A percentile compares a stretch with the other conserved stretches of the same genome.
Conservation (phyloP, 345 rosid species). For the Acer negundo region DNA sequence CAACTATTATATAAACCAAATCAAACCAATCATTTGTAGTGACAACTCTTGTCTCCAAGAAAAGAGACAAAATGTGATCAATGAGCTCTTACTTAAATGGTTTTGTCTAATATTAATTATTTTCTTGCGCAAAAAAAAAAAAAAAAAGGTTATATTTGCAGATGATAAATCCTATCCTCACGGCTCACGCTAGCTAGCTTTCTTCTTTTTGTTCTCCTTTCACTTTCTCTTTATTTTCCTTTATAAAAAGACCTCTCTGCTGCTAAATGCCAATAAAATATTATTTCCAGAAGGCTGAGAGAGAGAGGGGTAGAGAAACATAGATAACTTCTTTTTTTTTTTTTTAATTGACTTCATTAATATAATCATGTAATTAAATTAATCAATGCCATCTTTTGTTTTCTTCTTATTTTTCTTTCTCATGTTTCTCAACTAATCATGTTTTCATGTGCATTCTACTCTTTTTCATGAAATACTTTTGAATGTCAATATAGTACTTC, state of each 20-base stretch:
- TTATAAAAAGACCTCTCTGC: background rate
- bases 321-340: background rate
- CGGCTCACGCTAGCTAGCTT: background rate
- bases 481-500: background rate
- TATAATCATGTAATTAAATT: background rate
- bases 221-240: slow-evolving; percentile 14
- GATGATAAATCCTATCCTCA: slow-evolving; percentile 4
- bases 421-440: background rate
- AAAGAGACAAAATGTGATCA: slow-evolving; percentile 20
- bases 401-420: slow-evolving; percentile 14
- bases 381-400: background rate
- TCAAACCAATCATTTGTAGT: slow-evolving; percentile 23
- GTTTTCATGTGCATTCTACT: background rate
- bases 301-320: too few relatives aligned
- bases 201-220: slow-evolving; percentile 14
- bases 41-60: slow-evolving; percentile 25
- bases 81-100: slow-evolving; percentile 36
- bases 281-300: background rate
- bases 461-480: background rate
- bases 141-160: background rate
- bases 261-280: background rate
- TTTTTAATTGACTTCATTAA: slow-evolving; percentile 15
- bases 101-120: slow-evolving; percentile 26
- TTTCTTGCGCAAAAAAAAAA: background rate
- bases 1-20: background rate